A percentile compares a stretch with the other conserved stretches of the same genome.
Evolutionary conservation across 176 grass and related monocot genomes (phyloP).

Genomic region (Phragmites australis): DNA sequence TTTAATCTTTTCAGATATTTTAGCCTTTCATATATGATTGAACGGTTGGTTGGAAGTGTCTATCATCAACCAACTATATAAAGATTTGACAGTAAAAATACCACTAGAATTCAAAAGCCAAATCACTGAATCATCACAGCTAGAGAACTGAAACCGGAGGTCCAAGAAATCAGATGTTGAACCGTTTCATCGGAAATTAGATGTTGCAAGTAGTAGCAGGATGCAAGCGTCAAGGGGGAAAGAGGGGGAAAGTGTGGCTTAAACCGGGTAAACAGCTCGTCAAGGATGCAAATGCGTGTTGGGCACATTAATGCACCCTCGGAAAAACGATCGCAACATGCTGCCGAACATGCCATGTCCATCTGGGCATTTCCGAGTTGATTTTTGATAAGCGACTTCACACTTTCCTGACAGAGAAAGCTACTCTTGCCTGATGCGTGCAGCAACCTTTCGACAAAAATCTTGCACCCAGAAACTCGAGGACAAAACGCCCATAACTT

Average conservation of each 20-base stretch:
- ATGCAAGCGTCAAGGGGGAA: not conserved
- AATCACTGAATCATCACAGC: too few species aligned
- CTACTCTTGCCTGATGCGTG: slow-evolving; percentile 4
- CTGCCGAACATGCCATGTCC: not conserved
- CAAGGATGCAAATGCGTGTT: slow-evolving; percentile 9
- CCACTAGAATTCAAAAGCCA: too few species aligned
- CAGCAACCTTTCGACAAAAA: not conserved
- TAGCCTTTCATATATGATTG: too few species aligned
- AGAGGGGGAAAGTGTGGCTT: not conserved
- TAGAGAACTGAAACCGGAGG: too few species aligned
- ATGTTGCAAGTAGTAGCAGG: not conserved
- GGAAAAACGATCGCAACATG: not conserved
- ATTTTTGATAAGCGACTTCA: not conserved
- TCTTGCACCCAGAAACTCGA: not conserved
- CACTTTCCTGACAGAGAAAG: not conserved
- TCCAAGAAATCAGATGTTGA: too few species aligned
- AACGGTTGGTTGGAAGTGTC: too few species aligned
- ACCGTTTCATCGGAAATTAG: not conserved
- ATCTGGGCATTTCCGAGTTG: not conserved
- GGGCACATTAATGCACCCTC: slow-evolving; percentile 3
- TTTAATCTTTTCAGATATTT: too few species aligned
- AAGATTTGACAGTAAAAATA: too few species aligned
- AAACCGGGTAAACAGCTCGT: not conserved
- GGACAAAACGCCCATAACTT: not conserved
- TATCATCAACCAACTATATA: too few species aligned